Evolutionary conservation across 2,329 filamentous ascomycete genomes (phyloP).

Genomic region (Talaromyces sp.): DNA sequence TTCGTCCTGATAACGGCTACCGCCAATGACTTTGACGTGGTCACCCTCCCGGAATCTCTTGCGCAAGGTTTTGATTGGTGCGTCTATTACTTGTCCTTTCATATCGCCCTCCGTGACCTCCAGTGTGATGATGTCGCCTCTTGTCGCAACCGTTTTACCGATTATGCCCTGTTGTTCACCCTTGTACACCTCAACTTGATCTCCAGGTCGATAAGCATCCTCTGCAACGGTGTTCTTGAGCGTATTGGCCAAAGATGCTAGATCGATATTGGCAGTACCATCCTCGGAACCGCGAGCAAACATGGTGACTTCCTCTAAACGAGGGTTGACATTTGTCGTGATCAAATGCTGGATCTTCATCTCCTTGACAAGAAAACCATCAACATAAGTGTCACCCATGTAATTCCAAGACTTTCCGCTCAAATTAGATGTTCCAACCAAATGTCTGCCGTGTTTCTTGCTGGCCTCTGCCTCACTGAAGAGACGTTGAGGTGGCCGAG

Average conservation of each 20-base stretch:
- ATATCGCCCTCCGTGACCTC: conserved; percentile 80
- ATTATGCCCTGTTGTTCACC: conserved; percentile 92
- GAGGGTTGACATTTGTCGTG: conserved; percentile 89
- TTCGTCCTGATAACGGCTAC: conserved; percentile 90
- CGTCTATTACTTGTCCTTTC: conserved; percentile 80
- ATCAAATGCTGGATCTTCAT: conserved; percentile 83
- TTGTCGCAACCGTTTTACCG: conserved; percentile 80
- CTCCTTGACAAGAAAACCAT: conserved; percentile 91
- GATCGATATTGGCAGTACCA: conserved; percentile 88
- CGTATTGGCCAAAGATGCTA: conserved; percentile 85
- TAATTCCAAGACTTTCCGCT: conserved; percentile 75
- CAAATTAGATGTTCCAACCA: conserved; percentile 54
- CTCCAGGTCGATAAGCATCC: conserved; percentile 84
- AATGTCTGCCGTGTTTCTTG: conserved; percentile 72
- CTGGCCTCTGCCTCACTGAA: conserved; percentile 93
- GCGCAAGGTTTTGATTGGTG: conserved; percentile 84
- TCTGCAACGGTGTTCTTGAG: conserved; percentile 79
- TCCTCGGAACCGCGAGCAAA: conserved; percentile 88
- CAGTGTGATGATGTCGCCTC: conserved; percentile 88
- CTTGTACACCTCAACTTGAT: conserved; percentile 93
- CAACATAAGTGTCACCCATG: conserved; percentile 83
- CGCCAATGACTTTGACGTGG: conserved; percentile 97
- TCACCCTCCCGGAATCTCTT: conserved; percentile 93
- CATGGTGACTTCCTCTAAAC: conserved; percentile 90
- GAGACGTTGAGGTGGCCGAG: conserved; percentile 78